These are phyloP conservation scores for Debaryomyces maramus DNA, from an alignment of 805 yeast species.

Conservation along the genomic window DNA sequence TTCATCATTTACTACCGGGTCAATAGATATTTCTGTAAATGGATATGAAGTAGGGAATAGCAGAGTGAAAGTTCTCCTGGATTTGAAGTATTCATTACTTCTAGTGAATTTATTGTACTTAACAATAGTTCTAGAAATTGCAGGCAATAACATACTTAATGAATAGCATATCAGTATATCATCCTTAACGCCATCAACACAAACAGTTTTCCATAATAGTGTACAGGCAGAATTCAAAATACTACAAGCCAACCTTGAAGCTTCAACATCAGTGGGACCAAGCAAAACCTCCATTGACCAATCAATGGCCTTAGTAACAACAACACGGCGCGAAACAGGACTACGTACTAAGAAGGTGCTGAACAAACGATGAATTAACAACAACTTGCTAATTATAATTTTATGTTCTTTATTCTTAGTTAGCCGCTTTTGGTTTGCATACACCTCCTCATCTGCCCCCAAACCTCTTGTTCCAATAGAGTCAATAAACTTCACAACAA, in stretches of 20 bases:
- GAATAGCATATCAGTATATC: constrained; percentile 46
- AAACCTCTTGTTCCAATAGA: constrained; percentile 59
- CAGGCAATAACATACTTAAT: constrained; percentile 54
- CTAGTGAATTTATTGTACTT: constrained; percentile 53
- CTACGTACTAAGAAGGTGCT: constrained; percentile 36
- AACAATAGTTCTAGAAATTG: constrained; percentile 50
- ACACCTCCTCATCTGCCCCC: constrained; percentile 40
- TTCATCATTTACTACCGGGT: constrained; percentile 71
- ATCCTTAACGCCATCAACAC: constrained; percentile 25
- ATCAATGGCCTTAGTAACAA: constrained; percentile 48
- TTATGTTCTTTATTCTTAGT: constrained; percentile 49
- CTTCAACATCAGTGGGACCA: constrained; percentile 54
- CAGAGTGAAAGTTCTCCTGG: constrained; percentile 63
- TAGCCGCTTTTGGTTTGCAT: constrained; percentile 14
- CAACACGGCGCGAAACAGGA: constrained; percentile 29
- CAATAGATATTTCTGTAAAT: constrained; percentile 62
- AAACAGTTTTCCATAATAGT: constrained; percentile 33
- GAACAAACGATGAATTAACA: constrained; percentile 58
- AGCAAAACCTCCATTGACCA: constrained; percentile 61
- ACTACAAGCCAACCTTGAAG: constrained; percentile 63
- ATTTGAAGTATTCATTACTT: constrained; percentile 47
- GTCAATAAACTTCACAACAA: constrained; percentile 48
- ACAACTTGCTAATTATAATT: constrained; percentile 55
- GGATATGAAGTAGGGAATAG: constrained; percentile 72
- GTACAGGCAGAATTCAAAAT: constrained; percentile 52